Percentiles rank a stretch among this genome's conserved stretches.
phyloP scores from a whole-genome alignment of 441 rosid genomes.

The Corymbia calophylla region DNA sequence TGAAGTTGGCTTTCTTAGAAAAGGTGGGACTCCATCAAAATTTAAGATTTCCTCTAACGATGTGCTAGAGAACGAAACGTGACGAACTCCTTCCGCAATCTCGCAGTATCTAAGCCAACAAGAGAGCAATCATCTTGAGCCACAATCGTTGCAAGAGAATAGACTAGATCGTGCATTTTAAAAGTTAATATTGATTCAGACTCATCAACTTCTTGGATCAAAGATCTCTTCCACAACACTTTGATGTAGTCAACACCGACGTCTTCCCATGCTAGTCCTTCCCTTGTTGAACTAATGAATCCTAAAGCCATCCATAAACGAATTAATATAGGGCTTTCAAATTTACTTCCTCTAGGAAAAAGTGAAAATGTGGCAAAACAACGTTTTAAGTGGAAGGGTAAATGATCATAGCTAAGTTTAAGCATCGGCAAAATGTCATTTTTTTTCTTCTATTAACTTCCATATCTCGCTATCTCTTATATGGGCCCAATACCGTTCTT shows the following conservation, averaged over 20 bases:
- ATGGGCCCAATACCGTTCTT: background rate
- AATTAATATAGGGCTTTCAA: accelerated
- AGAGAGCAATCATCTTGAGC: background rate
- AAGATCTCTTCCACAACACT: background rate
- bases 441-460: background rate
- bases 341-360: accelerated
- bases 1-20: background rate
- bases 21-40: background rate
- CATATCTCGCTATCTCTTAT: background rate
- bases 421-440: accelerated
- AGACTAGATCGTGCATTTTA: background rate
- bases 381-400: background rate
- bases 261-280: background rate
- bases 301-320: background rate
- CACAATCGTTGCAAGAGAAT: background rate
- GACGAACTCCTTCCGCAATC: background rate
- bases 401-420: background rate
- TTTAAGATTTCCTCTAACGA: background rate
- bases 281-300: background rate
- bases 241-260: background rate
- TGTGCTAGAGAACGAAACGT: accelerated
- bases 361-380: background rate
- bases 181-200: accelerated
- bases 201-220: background rate
- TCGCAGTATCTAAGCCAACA: background rate